Base-by-base conservation (phyloP, 2,329 filamentous ascomycete species). In the Fusarium coicis region DNA sequence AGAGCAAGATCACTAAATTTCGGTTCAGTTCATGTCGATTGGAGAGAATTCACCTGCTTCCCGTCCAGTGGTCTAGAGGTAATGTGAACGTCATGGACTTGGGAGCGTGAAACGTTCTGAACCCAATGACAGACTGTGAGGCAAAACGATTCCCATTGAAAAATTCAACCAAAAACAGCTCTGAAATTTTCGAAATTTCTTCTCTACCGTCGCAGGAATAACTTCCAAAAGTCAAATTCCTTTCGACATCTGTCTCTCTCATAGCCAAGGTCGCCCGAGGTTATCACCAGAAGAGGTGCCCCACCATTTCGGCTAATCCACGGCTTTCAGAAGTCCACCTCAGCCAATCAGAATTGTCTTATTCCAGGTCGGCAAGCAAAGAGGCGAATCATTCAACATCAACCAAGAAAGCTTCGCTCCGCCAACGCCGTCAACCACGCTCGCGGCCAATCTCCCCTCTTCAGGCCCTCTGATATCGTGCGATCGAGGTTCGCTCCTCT, bases 351-450 rank as follows among this genome's bases (percentile, higher is more conserved):
- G 50, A 50, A 54, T n/a, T 50, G 62, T 57, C 68, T 73, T 72
- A 80, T 80, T 80, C 78, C 67, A 60, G 63, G 68, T 63, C 70
- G 49, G 50, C 66, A 74, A 73, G 66, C 72, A 66, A 64, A 74
- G 76, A 78, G 78, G 79, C 79, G 77, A 79, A 81, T 75, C 55
- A 70, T 71, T 70, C 68, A 72, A 76, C 77, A 73, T 78, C 77
- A 78, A 78, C 73, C 76, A 78, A 73, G 68, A 67, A 74, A 68
- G 63, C 67, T 63, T 63, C 66, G 57, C 63, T 69, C 63, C 54
- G 67, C 65, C 69, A 63, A 62, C 66, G 56, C 65, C 66, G 28
- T 56, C 36, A 49, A 63, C 70, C 56, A 64, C 71, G 44, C 63
- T 66, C 59, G 53, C 46, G 67, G 67, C 59, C 59, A 62, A 64